phyloP scores from a whole-genome alignment of 1,284 basidiomycete genomes.

The Tylopilus orsonianus region DNA sequence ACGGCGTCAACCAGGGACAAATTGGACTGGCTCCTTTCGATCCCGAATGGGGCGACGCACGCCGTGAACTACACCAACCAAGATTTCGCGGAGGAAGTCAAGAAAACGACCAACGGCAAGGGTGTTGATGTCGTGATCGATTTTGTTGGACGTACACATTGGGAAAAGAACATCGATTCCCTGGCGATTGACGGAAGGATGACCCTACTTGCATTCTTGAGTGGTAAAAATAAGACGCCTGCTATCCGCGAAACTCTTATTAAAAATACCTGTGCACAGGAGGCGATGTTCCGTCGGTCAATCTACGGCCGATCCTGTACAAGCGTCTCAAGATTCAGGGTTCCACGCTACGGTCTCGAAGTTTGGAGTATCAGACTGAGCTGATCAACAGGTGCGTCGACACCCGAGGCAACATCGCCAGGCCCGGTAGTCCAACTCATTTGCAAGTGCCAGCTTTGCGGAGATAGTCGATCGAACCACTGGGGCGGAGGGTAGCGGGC shows the following conservation, averaged over 20 bases:
- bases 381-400: conserved; percentile 62
- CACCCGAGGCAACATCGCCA: conserved; percentile 33
- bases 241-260: conserved; percentile 24
- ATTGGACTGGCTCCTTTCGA: conserved; percentile 70
- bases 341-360: conserved; percentile 81
- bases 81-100: conserved; percentile 73
- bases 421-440: not conserved
- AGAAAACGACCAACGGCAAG: conserved; percentile 58
- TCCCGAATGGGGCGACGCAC: conserved; percentile 68
- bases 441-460: conserved; percentile 37
- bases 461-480: conserved; percentile 62
- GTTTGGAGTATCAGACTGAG: conserved; percentile 77
- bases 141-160: conserved; percentile 85
- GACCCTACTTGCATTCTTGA: conserved; percentile 67
- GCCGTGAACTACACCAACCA: conserved; percentile 86
- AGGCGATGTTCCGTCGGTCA: conserved; percentile 57
- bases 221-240: conserved; percentile 48
- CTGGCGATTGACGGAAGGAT: conserved; percentile 81
- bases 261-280: conserved; percentile 47
- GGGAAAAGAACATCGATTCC: conserved; percentile 76
- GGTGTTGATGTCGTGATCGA: conserved; percentile 87
- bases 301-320: conserved; percentile 70
- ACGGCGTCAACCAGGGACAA: conserved; percentile 89
- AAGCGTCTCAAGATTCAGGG: conserved; percentile 92
- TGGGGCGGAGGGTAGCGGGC: conserved; percentile 52